These are phyloP conservation scores for Talaromyces sp. DNA, from an alignment of 2,329 filamentous ascomycete species.

Conservation along the genomic window DNA sequence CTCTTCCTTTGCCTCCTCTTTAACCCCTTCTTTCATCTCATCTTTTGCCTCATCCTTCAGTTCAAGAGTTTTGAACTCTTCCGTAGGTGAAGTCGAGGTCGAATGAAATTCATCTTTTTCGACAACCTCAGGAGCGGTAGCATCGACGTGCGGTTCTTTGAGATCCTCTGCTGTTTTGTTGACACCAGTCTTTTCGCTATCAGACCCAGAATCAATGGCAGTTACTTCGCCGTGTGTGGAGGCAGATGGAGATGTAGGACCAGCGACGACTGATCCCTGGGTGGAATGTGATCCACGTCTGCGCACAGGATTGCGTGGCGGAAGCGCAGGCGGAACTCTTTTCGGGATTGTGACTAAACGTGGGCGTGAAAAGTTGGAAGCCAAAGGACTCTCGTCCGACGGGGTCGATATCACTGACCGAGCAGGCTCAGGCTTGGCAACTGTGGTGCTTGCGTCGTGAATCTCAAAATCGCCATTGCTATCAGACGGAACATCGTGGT, in stretches of 20 bases:
- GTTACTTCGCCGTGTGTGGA: conserved; percentile 24
- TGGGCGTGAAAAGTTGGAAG: conserved; percentile 69
- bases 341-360: conserved; percentile 83
- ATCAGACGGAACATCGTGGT: conserved; percentile 27
- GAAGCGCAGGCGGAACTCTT: conserved; percentile 70
- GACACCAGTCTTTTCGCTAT: background rate
- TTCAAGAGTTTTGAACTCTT: conserved; percentile 4
- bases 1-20: background rate
- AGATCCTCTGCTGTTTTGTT: conserved; percentile 20
- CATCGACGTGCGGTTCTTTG: background rate
- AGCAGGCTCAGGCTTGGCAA: conserved; percentile 47
- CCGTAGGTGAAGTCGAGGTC: conserved; percentile 32
- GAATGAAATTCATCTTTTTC: conserved; percentile 45
- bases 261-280: conserved; percentile 25
- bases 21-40: background rate
- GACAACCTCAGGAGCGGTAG: conserved; percentile 11
- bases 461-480: conserved; percentile 27
- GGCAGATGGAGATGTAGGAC: conserved; percentile 24
- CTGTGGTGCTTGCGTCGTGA: conserved; percentile 52
- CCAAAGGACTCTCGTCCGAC: conserved; percentile 53
- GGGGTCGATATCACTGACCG: conserved; percentile 22
- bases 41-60: conserved; percentile 28
- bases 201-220: conserved; percentile 18
- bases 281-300: conserved; percentile 24
- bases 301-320: conserved; percentile 64